These are phyloP conservation scores for Melastoma candidum DNA, from an alignment of 441 rosid genomes.

Conservation along the genomic window DNA sequence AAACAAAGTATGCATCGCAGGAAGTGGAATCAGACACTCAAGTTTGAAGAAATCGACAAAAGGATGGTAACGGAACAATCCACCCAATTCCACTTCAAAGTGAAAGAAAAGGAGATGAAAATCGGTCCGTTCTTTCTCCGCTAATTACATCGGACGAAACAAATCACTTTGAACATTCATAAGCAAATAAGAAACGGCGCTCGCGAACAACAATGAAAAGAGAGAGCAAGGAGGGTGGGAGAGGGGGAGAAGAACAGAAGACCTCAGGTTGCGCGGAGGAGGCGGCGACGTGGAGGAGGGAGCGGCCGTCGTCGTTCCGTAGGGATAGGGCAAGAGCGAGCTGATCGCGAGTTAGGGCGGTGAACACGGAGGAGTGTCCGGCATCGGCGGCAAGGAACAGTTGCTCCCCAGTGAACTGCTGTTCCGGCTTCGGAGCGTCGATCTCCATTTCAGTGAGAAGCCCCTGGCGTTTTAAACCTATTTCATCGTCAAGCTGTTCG, in stretches of 20 bases:
- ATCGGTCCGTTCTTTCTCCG: too few species aligned
- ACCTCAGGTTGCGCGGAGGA: conserved; percentile 54
- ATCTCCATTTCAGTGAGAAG: conserved; percentile 24
- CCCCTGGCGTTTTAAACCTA: too few species aligned
- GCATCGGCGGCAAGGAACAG: conserved; percentile 77
- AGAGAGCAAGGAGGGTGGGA: neutral
- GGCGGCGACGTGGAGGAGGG: conserved; percentile 78
- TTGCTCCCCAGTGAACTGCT: conserved; percentile 32
- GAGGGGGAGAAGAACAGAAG: neutral
- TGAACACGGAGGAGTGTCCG: conserved; percentile 50
- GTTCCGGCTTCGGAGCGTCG: conserved; percentile 21
- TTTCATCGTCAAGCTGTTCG: too few species aligned
- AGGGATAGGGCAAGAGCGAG: conserved; percentile 40
- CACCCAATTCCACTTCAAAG: too few species aligned
- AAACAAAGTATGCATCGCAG: too few species aligned
- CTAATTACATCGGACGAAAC: too few species aligned
- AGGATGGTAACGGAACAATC: too few species aligned
- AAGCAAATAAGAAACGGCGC: neutral
- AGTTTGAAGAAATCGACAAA: too few species aligned
- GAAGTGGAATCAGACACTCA: too few species aligned
- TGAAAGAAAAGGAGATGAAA: too few species aligned
- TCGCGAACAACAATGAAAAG: neutral
- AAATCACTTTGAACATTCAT: too few species aligned
- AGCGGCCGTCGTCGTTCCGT: conserved; percentile 73
- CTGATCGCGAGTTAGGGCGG: conserved; percentile 36